Conservation (phyloP, 371 early-diverging fungal species). For the Lichtheimia ramosa region DNA sequence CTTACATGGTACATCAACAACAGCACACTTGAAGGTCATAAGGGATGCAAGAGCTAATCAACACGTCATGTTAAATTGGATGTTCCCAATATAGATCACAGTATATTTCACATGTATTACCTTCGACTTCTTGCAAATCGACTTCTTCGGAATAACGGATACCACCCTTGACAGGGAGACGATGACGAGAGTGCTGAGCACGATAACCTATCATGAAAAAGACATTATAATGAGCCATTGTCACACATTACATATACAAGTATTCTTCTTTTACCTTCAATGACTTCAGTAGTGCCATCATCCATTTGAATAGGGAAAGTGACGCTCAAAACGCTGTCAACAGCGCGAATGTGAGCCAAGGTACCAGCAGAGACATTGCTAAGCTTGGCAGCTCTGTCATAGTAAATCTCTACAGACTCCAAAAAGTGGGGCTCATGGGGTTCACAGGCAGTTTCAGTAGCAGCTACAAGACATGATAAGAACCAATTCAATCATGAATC, state of each 20-base stretch:
- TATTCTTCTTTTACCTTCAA: slow-evolving; percentile 55
- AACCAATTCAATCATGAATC: too few species aligned
- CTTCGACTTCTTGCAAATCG: slow-evolving; percentile 84
- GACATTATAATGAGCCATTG: background rate
- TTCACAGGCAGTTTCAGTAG: slow-evolving; percentile 66
- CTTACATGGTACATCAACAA: slow-evolving; percentile 90
- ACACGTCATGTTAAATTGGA: background rate
- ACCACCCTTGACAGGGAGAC: slow-evolving; percentile 87
- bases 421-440: slow-evolving; percentile 78
- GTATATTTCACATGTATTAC: slow-evolving; percentile 17
- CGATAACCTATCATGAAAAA: slow-evolving; percentile 72
- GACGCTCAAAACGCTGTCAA: slow-evolving; percentile 78
- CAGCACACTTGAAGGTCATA: slow-evolving; percentile 93
- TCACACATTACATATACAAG: background rate
- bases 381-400: slow-evolving; percentile 74
- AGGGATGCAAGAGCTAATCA: slow-evolving; percentile 63
- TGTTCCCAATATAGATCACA: background rate
- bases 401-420: slow-evolving; percentile 79
- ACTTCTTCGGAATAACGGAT: slow-evolving; percentile 83
- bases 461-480: slow-evolving; percentile 24
- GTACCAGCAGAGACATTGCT: slow-evolving; percentile 67
- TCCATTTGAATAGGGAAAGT: slow-evolving; percentile 86
- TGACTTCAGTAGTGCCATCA: slow-evolving; percentile 72
- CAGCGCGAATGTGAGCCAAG: slow-evolving; percentile 78
- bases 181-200: slow-evolving; percentile 88